Percentiles rank a stretch among this genome's conserved stretches.
These are phyloP conservation scores for Trametes cingulata DNA, from an alignment of 768 basidiomycete genomes.

Conservation along the genomic window DNA sequence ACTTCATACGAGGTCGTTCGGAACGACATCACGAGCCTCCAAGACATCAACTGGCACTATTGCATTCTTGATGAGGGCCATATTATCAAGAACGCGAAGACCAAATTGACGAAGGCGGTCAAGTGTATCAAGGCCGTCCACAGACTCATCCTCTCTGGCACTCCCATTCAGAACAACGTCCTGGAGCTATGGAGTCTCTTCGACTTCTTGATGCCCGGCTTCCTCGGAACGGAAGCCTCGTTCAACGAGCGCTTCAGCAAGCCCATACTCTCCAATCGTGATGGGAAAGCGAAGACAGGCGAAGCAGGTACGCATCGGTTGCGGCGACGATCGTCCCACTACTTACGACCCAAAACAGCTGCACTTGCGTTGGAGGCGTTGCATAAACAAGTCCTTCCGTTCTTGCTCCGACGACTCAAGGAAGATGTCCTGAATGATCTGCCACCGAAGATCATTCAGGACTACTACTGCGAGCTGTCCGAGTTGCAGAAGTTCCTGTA, in stretches of 20 bases:
- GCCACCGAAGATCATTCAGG: conserved; percentile 99
- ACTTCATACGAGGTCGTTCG: conserved; percentile 98
- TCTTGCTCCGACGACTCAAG: conserved; percentile 92
- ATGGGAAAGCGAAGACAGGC: conserved; percentile 91
- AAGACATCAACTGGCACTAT: conserved; percentile 84
- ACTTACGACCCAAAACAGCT: conserved; percentile 48
- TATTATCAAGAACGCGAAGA: conserved; percentile 98
- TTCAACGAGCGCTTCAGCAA: conserved; percentile 97
- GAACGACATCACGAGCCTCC: conserved; percentile 82
- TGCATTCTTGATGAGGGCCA: conserved; percentile 98
- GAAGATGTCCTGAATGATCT: conserved; percentile 96
- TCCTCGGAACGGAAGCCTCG: conserved; percentile 90
- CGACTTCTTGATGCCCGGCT: conserved; percentile 99
- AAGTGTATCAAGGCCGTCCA: conserved; percentile 90
- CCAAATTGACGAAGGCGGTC: conserved; percentile 95
- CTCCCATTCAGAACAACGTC: conserved; percentile 99
- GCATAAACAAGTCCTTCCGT: conserved; percentile 99
- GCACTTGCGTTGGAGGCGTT: conserved; percentile 92
- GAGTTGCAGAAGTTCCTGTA: conserved; percentile 92
- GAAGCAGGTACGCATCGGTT: conserved; percentile 80
- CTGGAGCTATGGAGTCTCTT: conserved; percentile 98
- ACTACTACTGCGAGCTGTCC: conserved; percentile 97
- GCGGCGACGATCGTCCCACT: background rate
- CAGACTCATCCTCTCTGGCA: conserved; percentile 92
- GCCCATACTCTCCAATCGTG: conserved; percentile 91